Evolutionary conservation across 345 rosid species (phyloP), one percentile per base, ranked within the genome.

Genomic region (Eutrema japonicum): DNA sequence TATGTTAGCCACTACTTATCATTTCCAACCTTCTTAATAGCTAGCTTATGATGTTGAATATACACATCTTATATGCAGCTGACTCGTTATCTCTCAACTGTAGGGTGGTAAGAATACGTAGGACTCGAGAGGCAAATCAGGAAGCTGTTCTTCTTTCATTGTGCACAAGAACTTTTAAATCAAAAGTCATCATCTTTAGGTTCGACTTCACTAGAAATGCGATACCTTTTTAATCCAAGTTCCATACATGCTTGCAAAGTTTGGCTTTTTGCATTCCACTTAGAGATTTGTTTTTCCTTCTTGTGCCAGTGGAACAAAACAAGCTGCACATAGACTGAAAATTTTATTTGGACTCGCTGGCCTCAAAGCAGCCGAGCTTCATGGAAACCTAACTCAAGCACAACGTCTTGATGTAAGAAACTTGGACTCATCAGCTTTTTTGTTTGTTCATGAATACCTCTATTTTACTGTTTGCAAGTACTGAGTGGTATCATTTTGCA

Each of bases 341-440:
- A 92, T 95, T 83, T 77, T 90, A 71, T 95, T 95, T 71, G 96
- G 91, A 75, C 80, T 95, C 70, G 86, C 88, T 65, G 94, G 96
- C 43, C 83, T 85, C 57, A 85, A 85, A 84, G 98, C 96, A 56
- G 93, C 96, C 37, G 99, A 92, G 86, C 97, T 95, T 80, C 99
- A 92, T 81, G 96, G 98, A 79, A 91, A 95, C 81, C 98, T 92
- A 66, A 95, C 99, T 16, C 99, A 95, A 84, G 82, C 86, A 57
- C 99, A 95, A 71, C 96, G 98, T 32, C 93, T 95, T 77, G 96
- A 90, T 80, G 99, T 95, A 78, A 84, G 96, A 79, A 32, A 42
- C 80, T 72, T 51, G 46, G 36, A 32, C 37, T 32, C 64, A 12
- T 53, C 10, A 52, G 43, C 10, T n/a, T 58, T 64, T 66, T 58